These are phyloP conservation scores for Sporothrix curviconia DNA, from an alignment of 2,329 filamentous ascomycete species.

Conservation along the genomic window DNA sequence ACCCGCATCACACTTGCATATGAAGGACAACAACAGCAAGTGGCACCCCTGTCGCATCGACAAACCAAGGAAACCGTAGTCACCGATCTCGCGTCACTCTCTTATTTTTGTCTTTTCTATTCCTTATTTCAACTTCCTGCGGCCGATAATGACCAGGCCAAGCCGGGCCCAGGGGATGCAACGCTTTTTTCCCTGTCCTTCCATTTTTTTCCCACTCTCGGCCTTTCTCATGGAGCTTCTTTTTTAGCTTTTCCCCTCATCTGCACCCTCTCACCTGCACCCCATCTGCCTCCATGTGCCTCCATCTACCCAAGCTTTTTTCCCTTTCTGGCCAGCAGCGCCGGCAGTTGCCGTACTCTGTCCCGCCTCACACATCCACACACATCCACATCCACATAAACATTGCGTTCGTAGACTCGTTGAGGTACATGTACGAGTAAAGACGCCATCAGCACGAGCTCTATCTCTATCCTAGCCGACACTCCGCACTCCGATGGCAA, in stretches of 20 bases:
- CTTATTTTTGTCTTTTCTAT: neutral
- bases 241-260: slow-evolving; percentile 2
- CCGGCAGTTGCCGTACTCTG: slow-evolving; percentile 4
- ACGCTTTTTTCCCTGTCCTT: neutral
- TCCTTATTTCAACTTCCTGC: neutral
- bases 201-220: neutral
- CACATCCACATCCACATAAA: too few species aligned
- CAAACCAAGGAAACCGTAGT: neutral
- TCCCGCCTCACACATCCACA: too few species aligned
- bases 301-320: neutral
- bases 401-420: too few species aligned
- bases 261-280: neutral
- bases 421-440: too few species aligned
- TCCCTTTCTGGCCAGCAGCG: neutral
- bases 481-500: too few species aligned
- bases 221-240: slow-evolving; percentile 10
- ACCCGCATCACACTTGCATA: too few species aligned
- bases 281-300: neutral
- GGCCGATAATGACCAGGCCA: too few species aligned
- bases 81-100: neutral
- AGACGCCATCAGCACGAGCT: too few species aligned
- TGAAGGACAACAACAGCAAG: too few species aligned
- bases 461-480: too few species aligned
- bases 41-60: neutral
- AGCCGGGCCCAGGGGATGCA: too few species aligned